Base-by-base conservation (phyloP, 371 early-diverging fungal genomes). In the Mortierella sp. region DNA sequence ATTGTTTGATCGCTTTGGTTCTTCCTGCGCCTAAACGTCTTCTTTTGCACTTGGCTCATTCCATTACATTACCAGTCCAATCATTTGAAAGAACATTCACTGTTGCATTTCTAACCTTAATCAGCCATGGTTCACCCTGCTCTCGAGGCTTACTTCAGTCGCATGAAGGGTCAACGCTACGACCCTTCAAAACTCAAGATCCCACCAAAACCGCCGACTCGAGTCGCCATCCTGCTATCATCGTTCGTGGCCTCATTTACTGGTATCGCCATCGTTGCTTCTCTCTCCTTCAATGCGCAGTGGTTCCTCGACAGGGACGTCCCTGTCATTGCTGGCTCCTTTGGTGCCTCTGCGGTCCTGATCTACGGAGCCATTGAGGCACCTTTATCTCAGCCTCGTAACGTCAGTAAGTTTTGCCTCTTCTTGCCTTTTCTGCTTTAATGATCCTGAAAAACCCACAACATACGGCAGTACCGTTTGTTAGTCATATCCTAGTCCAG, bases 371-470 rank as follows among this genome's bases (percentile, higher is more conserved):
- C 88, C 1, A 87, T 90, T 15, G 92, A 91, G 15, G 78, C 90
- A 4, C 93, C 93, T 2, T 71, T 94, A 55, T 85, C 91, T 0
- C 93, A 93, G 49, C 93, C 93, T 48, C 82, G 91, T 1, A 91
- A 90, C 56, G 70, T 81, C 28, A 67, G 82, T 82, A 78, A 43
- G 72, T 80, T 17, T 9, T 44, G 19, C 0, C 8, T 9, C 17
- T 21, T 5, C 19, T 19, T n/a, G n/a, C n/a, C n/a, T n/a, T n/a
- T n/a, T n/a, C n/a, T n/a, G n/a, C n/a, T n/a, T n/a, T n/a, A n/a
- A n/a, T n/a, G n/a, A n/a, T n/a, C n/a, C n/a, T n/a, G n/a, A n/a
- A n/a, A n/a, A n/a, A n/a, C n/a, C n/a, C n/a, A n/a, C n/a, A n/a
- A n/a, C n/a, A n/a, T n/a, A n/a, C n/a, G n/a, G n/a, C n/a, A n/a